These are phyloP conservation scores for Venturia nashicola DNA, from an alignment of 2,329 filamentous ascomycete species.

Conservation along the genomic window DNA sequence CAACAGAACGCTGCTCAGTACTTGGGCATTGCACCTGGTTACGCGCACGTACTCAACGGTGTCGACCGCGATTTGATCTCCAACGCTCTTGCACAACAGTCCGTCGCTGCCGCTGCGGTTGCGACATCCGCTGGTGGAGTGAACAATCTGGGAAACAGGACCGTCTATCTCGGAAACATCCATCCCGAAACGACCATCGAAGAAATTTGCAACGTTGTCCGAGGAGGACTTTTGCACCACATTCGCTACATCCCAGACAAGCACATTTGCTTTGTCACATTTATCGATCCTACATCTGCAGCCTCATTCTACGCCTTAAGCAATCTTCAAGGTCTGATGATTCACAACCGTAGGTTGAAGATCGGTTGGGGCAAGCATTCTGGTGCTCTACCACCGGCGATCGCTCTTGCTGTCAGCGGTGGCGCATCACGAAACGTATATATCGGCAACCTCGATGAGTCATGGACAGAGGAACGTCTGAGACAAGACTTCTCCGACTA, in stretches of 20 bases:
- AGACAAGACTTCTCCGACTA: constrained; percentile 95
- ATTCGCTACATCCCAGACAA: constrained; percentile 99
- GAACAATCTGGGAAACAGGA: constrained; percentile 93
- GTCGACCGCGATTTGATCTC: constrained; percentile 95
- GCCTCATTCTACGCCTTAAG: constrained; percentile 96
- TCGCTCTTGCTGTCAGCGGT: constrained; percentile 88
- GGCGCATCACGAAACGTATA: constrained; percentile 98
- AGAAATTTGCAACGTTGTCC: constrained; percentile 98
- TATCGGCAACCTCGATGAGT: constrained; percentile 92
- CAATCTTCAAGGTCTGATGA: constrained; percentile 97
- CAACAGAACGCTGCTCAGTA: constrained; percentile 99
- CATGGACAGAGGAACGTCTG: constrained; percentile 91
- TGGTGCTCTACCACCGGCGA: constrained; percentile 86
- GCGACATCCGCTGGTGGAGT: constrained; percentile 93
- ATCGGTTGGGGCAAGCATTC: constrained; percentile 99
- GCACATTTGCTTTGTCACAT: constrained; percentile 99
- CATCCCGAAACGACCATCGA: constrained; percentile 98
- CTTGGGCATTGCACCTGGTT: constrained; percentile 89
- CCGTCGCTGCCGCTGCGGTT: constrained; percentile 89
- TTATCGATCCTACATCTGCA: constrained; percentile 95
- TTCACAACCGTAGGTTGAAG: constrained; percentile 94
- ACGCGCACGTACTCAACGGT: constrained; percentile 90
- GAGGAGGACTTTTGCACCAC: constrained; percentile 89
- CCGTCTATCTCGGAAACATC: constrained; percentile 96
- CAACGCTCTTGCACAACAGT: constrained; percentile 91